Evolutionary conservation across 768 basidiomycete genomes (phyloP).

Genomic region (Auricularia heimuer): DNA sequence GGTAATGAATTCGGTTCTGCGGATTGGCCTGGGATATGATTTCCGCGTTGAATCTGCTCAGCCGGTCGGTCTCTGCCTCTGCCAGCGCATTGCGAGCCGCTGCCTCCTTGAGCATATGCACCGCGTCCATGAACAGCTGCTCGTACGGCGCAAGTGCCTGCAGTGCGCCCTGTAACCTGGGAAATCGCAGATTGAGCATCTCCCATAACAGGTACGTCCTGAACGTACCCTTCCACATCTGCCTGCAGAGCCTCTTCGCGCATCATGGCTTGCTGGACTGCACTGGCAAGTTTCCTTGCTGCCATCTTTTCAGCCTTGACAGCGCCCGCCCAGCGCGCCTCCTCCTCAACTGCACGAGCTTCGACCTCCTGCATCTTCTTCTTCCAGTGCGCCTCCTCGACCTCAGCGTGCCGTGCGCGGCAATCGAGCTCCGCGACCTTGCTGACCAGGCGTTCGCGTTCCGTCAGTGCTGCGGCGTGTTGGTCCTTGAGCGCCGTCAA

Average conservation of each 20-base stretch:
- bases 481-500: neutral
- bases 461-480: slow-evolving; percentile 1
- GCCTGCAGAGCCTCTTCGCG: slow-evolving; percentile 59
- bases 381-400: slow-evolving; percentile 14
- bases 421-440: slow-evolving; percentile 17
- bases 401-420: slow-evolving; percentile 22
- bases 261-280: slow-evolving; percentile 45
- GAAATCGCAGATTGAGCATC: neutral
- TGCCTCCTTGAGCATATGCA: slow-evolving; percentile 54
- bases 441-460: slow-evolving; percentile 2
- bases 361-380: slow-evolving; percentile 6
- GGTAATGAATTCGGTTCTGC: slow-evolving; percentile 76
- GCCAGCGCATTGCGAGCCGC: slow-evolving; percentile 65
- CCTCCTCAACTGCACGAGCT: neutral
- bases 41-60: slow-evolving; percentile 77
- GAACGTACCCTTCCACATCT: slow-evolving; percentile 53
- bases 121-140: slow-evolving; percentile 57
- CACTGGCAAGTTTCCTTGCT: slow-evolving; percentile 36
- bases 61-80: slow-evolving; percentile 64
- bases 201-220: neutral
- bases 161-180: slow-evolving; percentile 41
- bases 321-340: neutral
- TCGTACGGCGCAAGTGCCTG: slow-evolving; percentile 54
- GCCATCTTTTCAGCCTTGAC: slow-evolving; percentile 24
- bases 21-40: slow-evolving; percentile 79